Evolutionary conservation across 2,329 filamentous ascomycete species (phyloP).

Genomic region (Lizonia empirigonia): DNA sequence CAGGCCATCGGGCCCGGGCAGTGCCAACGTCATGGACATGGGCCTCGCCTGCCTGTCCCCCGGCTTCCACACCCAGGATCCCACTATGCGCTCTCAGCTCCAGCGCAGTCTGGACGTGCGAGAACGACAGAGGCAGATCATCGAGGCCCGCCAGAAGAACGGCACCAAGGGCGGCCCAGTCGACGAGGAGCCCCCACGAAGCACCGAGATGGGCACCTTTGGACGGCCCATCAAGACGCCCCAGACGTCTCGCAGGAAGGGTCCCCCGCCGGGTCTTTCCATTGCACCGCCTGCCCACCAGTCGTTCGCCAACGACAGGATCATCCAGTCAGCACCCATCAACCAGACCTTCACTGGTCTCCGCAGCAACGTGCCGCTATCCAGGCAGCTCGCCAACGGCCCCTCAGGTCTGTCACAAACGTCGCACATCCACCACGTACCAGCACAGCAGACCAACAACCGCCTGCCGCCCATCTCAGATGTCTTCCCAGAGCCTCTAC

Average conservation of each 20-base stretch:
- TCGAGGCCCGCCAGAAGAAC: constrained; percentile 89
- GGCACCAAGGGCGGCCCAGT: constrained; percentile 54
- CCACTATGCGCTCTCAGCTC: constrained; percentile 93
- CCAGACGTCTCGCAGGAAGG: constrained; percentile 72
- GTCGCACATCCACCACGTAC: constrained; percentile 89
- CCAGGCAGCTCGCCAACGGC: constrained; percentile 79
- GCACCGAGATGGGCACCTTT: constrained; percentile 50
- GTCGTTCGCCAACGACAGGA: constrained; percentile 89
- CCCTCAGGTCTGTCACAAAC: constrained; percentile 81
- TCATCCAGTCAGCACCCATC: constrained; percentile 94
- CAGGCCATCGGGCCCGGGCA: constrained; percentile 74
- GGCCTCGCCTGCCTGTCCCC: constrained; percentile 93
- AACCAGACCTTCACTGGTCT: constrained; percentile 95
- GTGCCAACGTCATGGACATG: constrained; percentile 82
- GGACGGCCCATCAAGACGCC: constrained; percentile 67
- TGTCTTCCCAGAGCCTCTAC: constrained; percentile 84
- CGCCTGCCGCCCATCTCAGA: constrained; percentile 92
- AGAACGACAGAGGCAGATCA: constrained; percentile 93
- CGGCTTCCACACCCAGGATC: constrained; percentile 94
- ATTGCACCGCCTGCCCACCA: constrained; percentile 94
- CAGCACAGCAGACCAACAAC: constrained; percentile 87
- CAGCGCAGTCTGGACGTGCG: constrained; percentile 92
- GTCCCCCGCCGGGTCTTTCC: constrained; percentile 84
- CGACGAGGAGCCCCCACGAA: constrained; percentile 37
- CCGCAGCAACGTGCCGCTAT: constrained; percentile 66